Conservation (phyloP, 148 eudicot species). For the Fagopyrum homotropicum region DNA sequence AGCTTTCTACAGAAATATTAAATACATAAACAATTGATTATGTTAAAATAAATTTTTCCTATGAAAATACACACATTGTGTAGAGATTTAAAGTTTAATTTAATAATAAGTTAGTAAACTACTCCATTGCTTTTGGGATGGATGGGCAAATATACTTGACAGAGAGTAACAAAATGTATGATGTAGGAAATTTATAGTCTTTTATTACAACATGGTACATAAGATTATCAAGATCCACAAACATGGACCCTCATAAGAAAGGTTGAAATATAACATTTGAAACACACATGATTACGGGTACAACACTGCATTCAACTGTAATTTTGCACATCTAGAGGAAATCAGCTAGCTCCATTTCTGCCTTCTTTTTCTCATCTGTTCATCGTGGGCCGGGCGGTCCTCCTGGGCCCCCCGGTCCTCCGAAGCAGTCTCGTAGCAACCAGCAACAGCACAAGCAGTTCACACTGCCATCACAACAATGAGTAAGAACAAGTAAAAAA, state of each 20-base stretch:
- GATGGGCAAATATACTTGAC: background rate
- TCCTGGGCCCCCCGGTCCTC: conserved; percentile 18
- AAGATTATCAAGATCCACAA: no score
- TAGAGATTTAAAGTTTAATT: no score
- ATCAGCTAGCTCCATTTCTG: background rate
- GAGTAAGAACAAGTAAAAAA: background rate
- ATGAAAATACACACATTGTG: no score
- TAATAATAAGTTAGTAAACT: no score
- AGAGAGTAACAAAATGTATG: background rate
- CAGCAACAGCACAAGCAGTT: conserved; percentile 30
- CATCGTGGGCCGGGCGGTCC: conserved; percentile 14
- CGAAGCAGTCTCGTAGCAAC: conserved; percentile 23
- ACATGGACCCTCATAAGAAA: background rate
- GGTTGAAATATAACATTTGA: background rate
- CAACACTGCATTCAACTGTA: background rate
- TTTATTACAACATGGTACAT: background rate
- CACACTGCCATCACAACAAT: conserved; percentile 15
- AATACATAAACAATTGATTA: no score
- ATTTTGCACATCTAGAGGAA: background rate
- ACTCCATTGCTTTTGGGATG: no score
- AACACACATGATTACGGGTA: background rate
- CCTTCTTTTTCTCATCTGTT: background rate
- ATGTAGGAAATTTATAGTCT: background rate
- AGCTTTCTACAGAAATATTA: no score
- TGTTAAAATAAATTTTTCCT: no score